These are phyloP conservation scores for Trichoderma virens DNA, from an alignment of 495 filamentous ascomycete genomes.

Conservation along the genomic window DNA sequence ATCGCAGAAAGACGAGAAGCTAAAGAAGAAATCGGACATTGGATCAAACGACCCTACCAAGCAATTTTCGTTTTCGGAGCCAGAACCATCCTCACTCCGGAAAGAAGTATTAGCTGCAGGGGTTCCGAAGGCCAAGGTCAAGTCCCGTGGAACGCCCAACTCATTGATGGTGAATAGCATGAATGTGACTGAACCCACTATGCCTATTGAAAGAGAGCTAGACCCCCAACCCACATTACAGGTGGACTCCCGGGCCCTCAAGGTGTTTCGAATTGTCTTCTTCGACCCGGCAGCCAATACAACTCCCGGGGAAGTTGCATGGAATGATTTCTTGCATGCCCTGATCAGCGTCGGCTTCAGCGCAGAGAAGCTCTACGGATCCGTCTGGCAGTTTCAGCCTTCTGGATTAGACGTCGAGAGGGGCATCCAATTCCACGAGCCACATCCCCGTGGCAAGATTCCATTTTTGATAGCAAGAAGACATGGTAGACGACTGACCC, in stretches of 20 bases:
- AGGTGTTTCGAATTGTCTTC: not conserved
- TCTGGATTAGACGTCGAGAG: not conserved
- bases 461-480: not conserved
- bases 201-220: not conserved
- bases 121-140: not conserved
- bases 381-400: constrained; percentile 41
- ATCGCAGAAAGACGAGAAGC: too few species aligned
- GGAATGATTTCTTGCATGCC: constrained; percentile 45
- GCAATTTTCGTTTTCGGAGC: too few species aligned
- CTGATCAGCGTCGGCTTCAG: constrained; percentile 40
- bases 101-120: too few species aligned
- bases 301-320: constrained; percentile 37
- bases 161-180: too few species aligned
- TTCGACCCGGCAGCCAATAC: constrained; percentile 1
- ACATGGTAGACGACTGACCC: not conserved
- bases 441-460: not conserved
- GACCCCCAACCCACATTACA: not conserved
- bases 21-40: too few species aligned
- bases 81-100: too few species aligned
- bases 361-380: constrained; percentile 44
- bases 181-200: too few species aligned
- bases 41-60: too few species aligned
- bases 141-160: not conserved
- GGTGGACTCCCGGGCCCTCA: not conserved
- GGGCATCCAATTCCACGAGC: not conserved